Evolutionary conservation across 1,284 basidiomycete species (phyloP).

Genomic region (Apiotrichum porosum): DNA sequence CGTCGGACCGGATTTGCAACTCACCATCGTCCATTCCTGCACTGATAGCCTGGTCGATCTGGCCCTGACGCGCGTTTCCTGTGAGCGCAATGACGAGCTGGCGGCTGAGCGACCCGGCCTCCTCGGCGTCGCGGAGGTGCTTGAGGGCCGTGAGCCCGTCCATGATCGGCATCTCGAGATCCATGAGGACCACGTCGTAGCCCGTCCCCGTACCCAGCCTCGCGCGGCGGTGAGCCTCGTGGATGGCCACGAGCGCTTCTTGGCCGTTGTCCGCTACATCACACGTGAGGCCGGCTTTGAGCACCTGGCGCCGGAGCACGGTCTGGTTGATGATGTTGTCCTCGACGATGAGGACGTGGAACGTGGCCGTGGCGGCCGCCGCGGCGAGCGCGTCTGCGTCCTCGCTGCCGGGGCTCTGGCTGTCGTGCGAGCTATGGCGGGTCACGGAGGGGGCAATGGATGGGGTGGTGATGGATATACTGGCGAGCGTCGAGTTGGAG

Average conservation of each 20-base stretch:
- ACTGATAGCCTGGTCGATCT: constrained; percentile 30
- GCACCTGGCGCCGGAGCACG: constrained; percentile 48
- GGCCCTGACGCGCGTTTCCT: constrained; percentile 38
- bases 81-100: constrained; percentile 43
- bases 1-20: no score
- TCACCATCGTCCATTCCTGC: constrained; percentile 32
- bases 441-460: no score
- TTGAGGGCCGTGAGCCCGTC: constrained; percentile 41
- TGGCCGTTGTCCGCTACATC: constrained; percentile 46
- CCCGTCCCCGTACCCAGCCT: not conserved
- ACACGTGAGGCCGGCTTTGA: constrained; percentile 41
- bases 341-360: constrained; percentile 42
- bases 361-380: not conserved
- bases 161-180: constrained; percentile 43
- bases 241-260: constrained; percentile 36
- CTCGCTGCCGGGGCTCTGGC: no score
- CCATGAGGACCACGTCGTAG: constrained; percentile 28
- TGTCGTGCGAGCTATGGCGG: no score
- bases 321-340: constrained; percentile 52
- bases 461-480: no score
- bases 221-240: not conserved
- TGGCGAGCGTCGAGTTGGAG: no score
- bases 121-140: constrained; percentile 37
- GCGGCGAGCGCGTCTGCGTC: not conserved
- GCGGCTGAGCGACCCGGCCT: constrained; percentile 19